Percentiles rank a stretch among this genome's conserved stretches.
Conservation (phyloP, 2,329 filamentous ascomycete species). For the Coniella lustricola region DNA sequence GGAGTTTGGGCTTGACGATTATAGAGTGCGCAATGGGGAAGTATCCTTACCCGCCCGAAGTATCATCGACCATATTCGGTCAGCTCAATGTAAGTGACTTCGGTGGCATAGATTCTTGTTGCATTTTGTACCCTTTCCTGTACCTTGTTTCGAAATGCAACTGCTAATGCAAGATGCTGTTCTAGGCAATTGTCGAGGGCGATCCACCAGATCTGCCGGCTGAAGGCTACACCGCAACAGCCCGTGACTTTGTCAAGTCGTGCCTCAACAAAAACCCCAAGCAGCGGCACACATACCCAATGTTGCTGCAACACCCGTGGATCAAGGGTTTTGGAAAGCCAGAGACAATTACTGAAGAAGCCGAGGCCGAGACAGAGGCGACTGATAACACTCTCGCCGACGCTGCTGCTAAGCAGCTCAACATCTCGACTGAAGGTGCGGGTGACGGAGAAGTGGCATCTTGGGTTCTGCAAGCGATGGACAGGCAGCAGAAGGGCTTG, state of each 20-base stretch:
- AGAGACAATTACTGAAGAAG: slow-evolving; percentile 64
- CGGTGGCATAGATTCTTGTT: slow-evolving; percentile 3
- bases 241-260: slow-evolving; percentile 78
- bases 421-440: slow-evolving; percentile 28
- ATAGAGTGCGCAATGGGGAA: slow-evolving; percentile 93
- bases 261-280: slow-evolving; percentile 92
- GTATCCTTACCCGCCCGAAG: slow-evolving; percentile 95
- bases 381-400: slow-evolving; percentile 29
- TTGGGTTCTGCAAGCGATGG: slow-evolving; percentile 72
- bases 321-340: slow-evolving; percentile 69
- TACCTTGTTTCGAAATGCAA: slow-evolving; percentile 17
- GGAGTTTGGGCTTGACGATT: slow-evolving; percentile 88
- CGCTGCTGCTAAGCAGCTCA: slow-evolving; percentile 17
- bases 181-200: slow-evolving; percentile 90
- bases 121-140: not conserved
- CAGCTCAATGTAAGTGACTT: slow-evolving; percentile 76
- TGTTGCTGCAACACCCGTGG: slow-evolving; percentile 87
- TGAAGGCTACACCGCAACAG: slow-evolving; percentile 69
- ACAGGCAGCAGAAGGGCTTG: slow-evolving; percentile 54
- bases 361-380: slow-evolving; percentile 52
- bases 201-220: slow-evolving; percentile 84
- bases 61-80: slow-evolving; percentile 97
- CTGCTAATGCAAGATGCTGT: not conserved
- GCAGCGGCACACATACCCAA: slow-evolving; percentile 87
- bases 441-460: slow-evolving; percentile 76